Percentiles rank a stretch among this genome's conserved stretches.
Evolutionary conservation across 1,284 basidiomycete genomes (phyloP).

Genomic region (Papiliotrema nemorosa): DNA sequence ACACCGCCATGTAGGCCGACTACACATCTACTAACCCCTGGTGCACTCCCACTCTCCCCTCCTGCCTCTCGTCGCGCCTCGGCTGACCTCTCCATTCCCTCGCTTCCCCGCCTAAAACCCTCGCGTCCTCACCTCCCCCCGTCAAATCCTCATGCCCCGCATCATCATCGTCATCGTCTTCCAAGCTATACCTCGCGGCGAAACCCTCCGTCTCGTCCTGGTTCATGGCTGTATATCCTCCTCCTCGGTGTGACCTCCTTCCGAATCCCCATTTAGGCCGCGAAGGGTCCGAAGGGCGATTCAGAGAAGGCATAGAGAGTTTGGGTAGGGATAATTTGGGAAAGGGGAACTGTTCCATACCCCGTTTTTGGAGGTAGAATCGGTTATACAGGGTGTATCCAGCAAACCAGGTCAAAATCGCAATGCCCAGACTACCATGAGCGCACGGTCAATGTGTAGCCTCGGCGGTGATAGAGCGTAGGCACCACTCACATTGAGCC

Average conservation of each 20-base stretch:
- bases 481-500: constrained; percentile 33
- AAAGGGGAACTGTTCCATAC: constrained; percentile 40
- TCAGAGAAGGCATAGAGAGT: constrained; percentile 7
- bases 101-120: constrained; percentile 25
- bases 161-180: constrained; percentile 44
- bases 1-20: too few relatives aligned
- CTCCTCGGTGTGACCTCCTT: constrained; percentile 20
- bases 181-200: constrained; percentile 45
- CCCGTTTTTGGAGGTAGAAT: constrained; percentile 40
- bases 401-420: constrained; percentile 43
- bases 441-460: background rate
- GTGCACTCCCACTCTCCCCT: constrained; percentile 27
- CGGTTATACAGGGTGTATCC: constrained; percentile 48
- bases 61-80: constrained; percentile 5
- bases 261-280: constrained; percentile 30
- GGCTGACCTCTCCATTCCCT: constrained; percentile 31
- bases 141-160: constrained; percentile 17
- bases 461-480: too few relatives aligned
- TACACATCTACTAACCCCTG: constrained; percentile 39
- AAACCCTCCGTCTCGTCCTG: constrained; percentile 58
- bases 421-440: constrained; percentile 33
- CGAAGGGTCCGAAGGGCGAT: constrained; percentile 1
- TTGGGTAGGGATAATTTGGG: constrained; percentile 19
- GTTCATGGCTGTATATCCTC: constrained; percentile 39
- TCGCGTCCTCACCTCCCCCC: constrained; percentile 9